Percentiles rank a stretch among this genome's conserved stretches.
phyloP scores from a whole-genome alignment of 2,329 filamentous ascomycete species.

The Calonectria leucothoes region DNA sequence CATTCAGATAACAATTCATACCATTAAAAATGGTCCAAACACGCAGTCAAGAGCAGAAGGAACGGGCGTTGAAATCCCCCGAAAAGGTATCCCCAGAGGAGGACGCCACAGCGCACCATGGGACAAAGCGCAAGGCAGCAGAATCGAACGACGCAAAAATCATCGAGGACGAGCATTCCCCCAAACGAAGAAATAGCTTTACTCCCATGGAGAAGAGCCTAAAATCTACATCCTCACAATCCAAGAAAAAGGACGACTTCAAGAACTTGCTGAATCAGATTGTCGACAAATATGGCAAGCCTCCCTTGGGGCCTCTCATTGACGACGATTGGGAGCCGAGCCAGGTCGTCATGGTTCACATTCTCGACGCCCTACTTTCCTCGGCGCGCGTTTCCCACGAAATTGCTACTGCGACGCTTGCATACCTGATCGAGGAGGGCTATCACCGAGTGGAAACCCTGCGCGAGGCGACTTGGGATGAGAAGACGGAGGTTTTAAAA shows the following conservation, averaged over 20 bases:
- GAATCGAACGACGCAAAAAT: background rate
- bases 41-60: background rate
- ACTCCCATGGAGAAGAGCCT: background rate
- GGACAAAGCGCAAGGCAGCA: background rate
- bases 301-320: background rate
- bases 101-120: background rate
- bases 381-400: background rate
- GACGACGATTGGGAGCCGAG: background rate
- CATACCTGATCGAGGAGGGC: background rate
- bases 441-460: background rate
- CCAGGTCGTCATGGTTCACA: background rate
- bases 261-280: background rate
- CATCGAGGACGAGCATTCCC: background rate
- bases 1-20: no score
- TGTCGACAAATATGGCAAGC: background rate
- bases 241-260: background rate
- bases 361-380: background rate
- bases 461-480: background rate
- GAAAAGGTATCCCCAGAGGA: background rate
- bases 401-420: background rate
- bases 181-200: background rate
- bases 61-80: background rate
- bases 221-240: background rate
- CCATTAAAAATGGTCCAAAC: background rate
- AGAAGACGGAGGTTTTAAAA: background rate